Conservation (phyloP, 2,329 filamentous ascomycete species). For the Mycosphaerelloides madeirae region DNA sequence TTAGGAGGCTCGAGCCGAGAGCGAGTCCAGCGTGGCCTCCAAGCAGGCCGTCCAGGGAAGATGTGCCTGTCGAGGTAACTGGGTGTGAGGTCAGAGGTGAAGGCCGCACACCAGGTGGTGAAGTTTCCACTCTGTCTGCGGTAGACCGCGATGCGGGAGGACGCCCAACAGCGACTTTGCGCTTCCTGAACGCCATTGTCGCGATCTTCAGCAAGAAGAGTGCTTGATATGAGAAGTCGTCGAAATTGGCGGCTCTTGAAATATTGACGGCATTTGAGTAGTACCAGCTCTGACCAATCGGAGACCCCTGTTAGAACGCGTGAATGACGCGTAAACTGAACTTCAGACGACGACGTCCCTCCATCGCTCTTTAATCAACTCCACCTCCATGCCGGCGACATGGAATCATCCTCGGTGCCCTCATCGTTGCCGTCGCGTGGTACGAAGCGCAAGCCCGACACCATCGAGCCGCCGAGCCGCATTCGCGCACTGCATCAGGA, state of each 20-base stretch:
- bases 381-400: no score
- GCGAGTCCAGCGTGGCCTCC: slow-evolving; percentile 82
- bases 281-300: no score
- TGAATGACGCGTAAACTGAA: no score
- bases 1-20: slow-evolving; percentile 71
- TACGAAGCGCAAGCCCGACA: slow-evolving; percentile 33
- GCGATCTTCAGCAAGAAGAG: background rate
- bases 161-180: slow-evolving; percentile 19
- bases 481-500: slow-evolving; percentile 79
- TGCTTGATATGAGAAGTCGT: background rate
- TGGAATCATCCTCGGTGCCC: no score
- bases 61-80: slow-evolving; percentile 86
- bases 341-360: no score
- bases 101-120: slow-evolving; percentile 60
- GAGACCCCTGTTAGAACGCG: no score
- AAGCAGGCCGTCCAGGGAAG: slow-evolving; percentile 76
- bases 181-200: slow-evolving; percentile 23
- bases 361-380: no score
- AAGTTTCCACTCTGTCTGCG: background rate
- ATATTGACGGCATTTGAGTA: no score
- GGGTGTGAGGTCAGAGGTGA: slow-evolving; percentile 83
- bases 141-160: background rate
- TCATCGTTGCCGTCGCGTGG: slow-evolving; percentile 27
- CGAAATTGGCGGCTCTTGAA: no score
- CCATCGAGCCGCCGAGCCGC: slow-evolving; percentile 37